Evolutionary conservation across 352 stramenopile species (phyloP), one percentile per base, ranked within the genome.

Genomic region (Aphanomyces astaci): DNA sequence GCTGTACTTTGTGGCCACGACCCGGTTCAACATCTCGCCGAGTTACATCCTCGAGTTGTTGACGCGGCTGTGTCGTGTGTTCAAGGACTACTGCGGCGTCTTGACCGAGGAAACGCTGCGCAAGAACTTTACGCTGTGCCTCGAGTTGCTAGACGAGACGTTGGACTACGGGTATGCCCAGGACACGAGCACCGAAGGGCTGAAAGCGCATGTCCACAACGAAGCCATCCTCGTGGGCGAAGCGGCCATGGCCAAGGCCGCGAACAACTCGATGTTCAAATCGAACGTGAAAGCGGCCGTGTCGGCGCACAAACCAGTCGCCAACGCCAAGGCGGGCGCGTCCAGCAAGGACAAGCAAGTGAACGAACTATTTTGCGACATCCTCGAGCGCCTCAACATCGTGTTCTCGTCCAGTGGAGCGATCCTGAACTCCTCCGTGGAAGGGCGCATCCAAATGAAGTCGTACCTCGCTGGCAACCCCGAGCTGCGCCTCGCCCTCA

Each of bases 351-450:
- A 87, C 54, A 78, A 93, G 66, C 82, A 90, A 66, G 93, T 98
- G 70, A 99, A 99, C 81, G 97, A 99, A 72, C 97, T 99, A 31
- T 99, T 99, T 79, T 98, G 98, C 51, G 97, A 99, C 77, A 98
- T 99, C 76, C 75, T 99, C 57, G 97, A 99, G 85, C 83, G 96
- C 25, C 81, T 99, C 32, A 98, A 97, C 73, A 89, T 99, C 32
- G 80, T 98, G 24, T 98, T 99, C 73, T 96, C 89, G 32, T 87
- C 89, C 13, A 95, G 96, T 63, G 96, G 96, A 45, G 96, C 98
- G 68, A 95, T 99, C 64, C 86, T 99, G 53, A 98, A 98, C 72
- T 96, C 90, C 25, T 97, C 92, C 33, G 98, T 99, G 71, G 96
- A 99, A 73, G 96, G 96, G 56, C 97, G 92, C 56, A 95, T 95